phyloP scores from a whole-genome alignment of 768 basidiomycete species.

The Termitomyces sp. region DNA sequence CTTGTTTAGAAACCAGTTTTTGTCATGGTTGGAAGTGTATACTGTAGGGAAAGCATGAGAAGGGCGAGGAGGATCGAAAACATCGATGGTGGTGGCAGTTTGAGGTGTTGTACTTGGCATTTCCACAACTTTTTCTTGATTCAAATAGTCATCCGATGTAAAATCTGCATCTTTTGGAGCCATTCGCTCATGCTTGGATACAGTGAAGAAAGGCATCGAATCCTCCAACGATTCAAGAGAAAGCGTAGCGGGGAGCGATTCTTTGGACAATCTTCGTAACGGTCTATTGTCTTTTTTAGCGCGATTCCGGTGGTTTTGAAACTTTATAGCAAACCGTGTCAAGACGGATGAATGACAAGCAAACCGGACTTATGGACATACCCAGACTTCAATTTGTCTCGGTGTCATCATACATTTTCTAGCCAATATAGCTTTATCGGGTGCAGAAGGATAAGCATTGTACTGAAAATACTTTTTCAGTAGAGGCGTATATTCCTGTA shows the following conservation, averaged over 20 bases:
- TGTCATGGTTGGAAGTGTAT: background rate
- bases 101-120: too few relatives aligned
- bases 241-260: constrained; percentile 18
- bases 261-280: constrained; percentile 18
- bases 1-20: too few relatives aligned
- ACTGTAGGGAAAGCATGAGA: background rate
- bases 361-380: constrained; percentile 19
- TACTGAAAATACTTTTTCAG: constrained; percentile 45
- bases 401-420: constrained; percentile 39
- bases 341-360: too few relatives aligned
- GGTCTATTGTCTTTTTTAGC: constrained; percentile 28
- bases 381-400: constrained; percentile 56
- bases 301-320: constrained; percentile 51
- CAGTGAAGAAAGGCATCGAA: constrained; percentile 24
- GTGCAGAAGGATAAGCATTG: constrained; percentile 44
- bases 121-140: too few relatives aligned
- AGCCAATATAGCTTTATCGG: constrained; percentile 38
- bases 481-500: constrained; percentile 42
- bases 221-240: constrained; percentile 21
- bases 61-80: too few relatives aligned
- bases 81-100: too few relatives aligned
- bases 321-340: constrained; percentile 21
- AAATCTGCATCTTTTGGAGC: too few relatives aligned
- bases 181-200: constrained; percentile 16
- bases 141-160: too few relatives aligned